Conservation (phyloP, 768 basidiomycete genomes). For the Boletus patriciae region DNA sequence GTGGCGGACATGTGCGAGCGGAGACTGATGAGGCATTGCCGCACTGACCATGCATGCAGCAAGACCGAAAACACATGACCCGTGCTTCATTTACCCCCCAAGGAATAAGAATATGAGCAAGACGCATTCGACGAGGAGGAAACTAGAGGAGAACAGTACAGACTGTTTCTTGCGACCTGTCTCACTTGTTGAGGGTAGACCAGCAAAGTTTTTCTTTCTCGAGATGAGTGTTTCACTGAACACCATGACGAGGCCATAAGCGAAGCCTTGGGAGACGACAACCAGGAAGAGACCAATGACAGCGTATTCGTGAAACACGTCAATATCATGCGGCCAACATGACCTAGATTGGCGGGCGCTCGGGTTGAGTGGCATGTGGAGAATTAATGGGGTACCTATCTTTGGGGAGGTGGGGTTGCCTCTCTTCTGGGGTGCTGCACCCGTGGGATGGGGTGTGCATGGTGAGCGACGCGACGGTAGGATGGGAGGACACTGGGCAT, state of each 20-base stretch:
- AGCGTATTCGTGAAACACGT: slow-evolving; percentile 88
- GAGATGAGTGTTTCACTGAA: slow-evolving; percentile 94
- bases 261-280: slow-evolving; percentile 94
- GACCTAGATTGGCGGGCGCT: slow-evolving; percentile 67
- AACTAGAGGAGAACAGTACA: slow-evolving; percentile 54
- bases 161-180: slow-evolving; percentile 98
- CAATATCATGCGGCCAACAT: slow-evolving; percentile 86
- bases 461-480: no score
- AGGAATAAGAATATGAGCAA: slow-evolving; percentile 99
- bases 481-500: no score
- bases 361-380: no score
- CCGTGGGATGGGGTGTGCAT: no score
- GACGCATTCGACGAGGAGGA: slow-evolving; percentile 95
- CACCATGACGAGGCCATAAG: slow-evolving; percentile 99
- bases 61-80: slow-evolving; percentile 83
- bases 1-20: no score
- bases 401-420: no score
- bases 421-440: no score
- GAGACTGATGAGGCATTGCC: no score
- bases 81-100: slow-evolving; percentile 87
- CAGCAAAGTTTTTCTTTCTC: slow-evolving; percentile 86
- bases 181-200: slow-evolving; percentile 86
- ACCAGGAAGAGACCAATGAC: slow-evolving; percentile 88
- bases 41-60: slow-evolving; percentile 87
- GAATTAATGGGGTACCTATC: no score